Base-by-base conservation (phyloP, 495 filamentous ascomycete genomes). In the Polyplosphaeria fusca region DNA sequence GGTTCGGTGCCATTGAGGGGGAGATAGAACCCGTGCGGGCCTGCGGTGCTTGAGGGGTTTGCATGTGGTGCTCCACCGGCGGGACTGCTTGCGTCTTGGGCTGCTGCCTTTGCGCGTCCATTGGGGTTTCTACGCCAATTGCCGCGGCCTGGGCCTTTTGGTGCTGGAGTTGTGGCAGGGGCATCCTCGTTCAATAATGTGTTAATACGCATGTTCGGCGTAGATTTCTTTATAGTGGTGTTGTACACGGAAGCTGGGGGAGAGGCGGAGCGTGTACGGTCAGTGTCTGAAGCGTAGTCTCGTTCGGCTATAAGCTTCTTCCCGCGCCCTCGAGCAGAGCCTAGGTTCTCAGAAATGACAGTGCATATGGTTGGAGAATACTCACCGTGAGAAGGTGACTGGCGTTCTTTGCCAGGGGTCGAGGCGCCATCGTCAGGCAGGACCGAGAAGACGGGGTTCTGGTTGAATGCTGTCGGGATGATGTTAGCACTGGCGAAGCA, bases 181-280 rank as follows among this genome's bases (percentile, higher is more conserved):
- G 60, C 64, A 11, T 71, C 70, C 16, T 74, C 64, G 62, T 74
- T 74, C 20, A 74, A 60, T 1, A 74, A 68, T 5, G 61, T 70
- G 63, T 74, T 73, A 55, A 74, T 73, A 13, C 68, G 65, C 71
- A 74, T 73, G 52, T 67, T 68, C 5, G 68, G 63, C 12, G 58
- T 65, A 11, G 61, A 49, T 39, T 64, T 67, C 40, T 60, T 58
- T 52, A 38, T 16, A 23, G 18, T 42, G 5, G 44, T 47, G 23
- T 52, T 50, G 39, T 47, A 51, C 1, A 56, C 37, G 23, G 42
- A 52, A 9, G 13, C 38, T 1, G 58, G 55, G n/a, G 64, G 65
- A 24, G 65, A 67, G 18, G 48, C 59, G 14, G 65, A 68, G n/a
- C 63, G 62, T 26, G 65, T 68, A 22, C 59, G 62, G 48, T 68